A percentile compares a stretch with the other conserved stretches of the same genome.
Evolutionary conservation across 805 yeast genomes (phyloP).

Genomic region (Teunomyces funiuensis): DNA sequence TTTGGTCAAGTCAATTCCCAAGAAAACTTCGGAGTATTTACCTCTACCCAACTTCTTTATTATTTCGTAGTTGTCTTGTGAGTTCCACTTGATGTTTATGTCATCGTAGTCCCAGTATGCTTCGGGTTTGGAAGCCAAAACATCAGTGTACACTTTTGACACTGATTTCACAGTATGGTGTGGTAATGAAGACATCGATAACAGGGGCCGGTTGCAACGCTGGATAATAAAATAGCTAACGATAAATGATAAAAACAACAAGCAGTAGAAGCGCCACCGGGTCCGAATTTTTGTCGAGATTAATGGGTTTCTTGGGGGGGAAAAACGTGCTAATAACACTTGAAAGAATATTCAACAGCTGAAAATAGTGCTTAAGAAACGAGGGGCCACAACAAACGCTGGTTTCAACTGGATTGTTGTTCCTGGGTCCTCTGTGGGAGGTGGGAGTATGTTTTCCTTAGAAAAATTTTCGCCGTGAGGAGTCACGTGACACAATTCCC

Average conservation of each 20-base stretch:
- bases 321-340: background rate
- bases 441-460: background rate
- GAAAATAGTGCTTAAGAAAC: background rate
- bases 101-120: slow-evolving; percentile 80
- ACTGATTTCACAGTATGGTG: slow-evolving; percentile 45
- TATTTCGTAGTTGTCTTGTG: slow-evolving; percentile 82
- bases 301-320: background rate
- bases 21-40: slow-evolving; percentile 89
- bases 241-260: slow-evolving; percentile 2
- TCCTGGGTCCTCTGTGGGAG: background rate
- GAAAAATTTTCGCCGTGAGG: slow-evolving; percentile 1
- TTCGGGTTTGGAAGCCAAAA: slow-evolving; percentile 70
- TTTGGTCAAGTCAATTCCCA: slow-evolving; percentile 67
- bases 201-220: slow-evolving; percentile 1
- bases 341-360: background rate
- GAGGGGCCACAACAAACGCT: background rate
- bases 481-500: background rate
- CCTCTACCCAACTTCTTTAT: slow-evolving; percentile 87
- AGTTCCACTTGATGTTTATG: slow-evolving; percentile 77
- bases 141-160: slow-evolving; percentile 80
- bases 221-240: background rate
- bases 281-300: slow-evolving; percentile 5
- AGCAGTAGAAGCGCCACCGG: slow-evolving; percentile 2
- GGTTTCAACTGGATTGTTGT: background rate
- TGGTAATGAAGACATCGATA: slow-evolving; percentile 12